Evolutionary conservation across 1,284 basidiomycete species (phyloP).

Genomic region (Cutaneotrichosporon dermatis): DNA sequence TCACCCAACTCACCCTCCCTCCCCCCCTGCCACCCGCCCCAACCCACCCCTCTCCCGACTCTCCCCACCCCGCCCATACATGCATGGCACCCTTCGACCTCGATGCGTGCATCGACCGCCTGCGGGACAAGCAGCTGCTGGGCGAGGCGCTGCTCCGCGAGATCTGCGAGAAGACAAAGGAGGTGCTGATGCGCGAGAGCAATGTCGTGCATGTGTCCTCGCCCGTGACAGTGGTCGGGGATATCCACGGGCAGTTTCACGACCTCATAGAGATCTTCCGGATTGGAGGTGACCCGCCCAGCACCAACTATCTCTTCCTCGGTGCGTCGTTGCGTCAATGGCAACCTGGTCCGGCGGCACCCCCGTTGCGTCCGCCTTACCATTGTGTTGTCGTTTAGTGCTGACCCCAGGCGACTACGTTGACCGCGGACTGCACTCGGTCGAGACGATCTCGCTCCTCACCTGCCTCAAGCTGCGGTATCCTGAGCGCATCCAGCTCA

Average conservation of each 20-base stretch:
- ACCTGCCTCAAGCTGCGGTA: slow-evolving; percentile 97
- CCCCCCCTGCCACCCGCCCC: background rate
- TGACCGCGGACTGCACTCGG: slow-evolving; percentile 93
- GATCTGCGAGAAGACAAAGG: slow-evolving; percentile 98
- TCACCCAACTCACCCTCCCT: background rate
- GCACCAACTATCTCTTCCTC: slow-evolving; percentile 96
- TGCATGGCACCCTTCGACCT: slow-evolving; percentile 86
- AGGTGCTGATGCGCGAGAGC: slow-evolving; percentile 96
- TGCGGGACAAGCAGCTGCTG: slow-evolving; percentile 84
- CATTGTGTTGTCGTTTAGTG: background rate
- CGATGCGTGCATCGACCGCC: slow-evolving; percentile 86
- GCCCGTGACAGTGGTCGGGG: slow-evolving; percentile 98
- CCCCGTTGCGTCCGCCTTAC: background rate
- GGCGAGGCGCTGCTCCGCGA: slow-evolving; percentile 88
- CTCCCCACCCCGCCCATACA: slow-evolving; percentile 3
- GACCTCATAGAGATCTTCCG: slow-evolving; percentile 98
- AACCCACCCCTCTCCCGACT: background rate
- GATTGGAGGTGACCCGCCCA: slow-evolving; percentile 92
- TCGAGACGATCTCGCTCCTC: slow-evolving; percentile 95
- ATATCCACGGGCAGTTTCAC: slow-evolving; percentile 98
- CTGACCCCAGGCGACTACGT: slow-evolving; percentile 81
- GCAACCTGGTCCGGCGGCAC: no score
- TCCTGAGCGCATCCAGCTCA: slow-evolving; percentile 93
- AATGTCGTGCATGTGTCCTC: slow-evolving; percentile 97
- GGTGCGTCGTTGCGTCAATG: slow-evolving; percentile 59